These are phyloP conservation scores for Boletales sp. DNA, from an alignment of 768 basidiomycete species.

Conservation along the genomic window DNA sequence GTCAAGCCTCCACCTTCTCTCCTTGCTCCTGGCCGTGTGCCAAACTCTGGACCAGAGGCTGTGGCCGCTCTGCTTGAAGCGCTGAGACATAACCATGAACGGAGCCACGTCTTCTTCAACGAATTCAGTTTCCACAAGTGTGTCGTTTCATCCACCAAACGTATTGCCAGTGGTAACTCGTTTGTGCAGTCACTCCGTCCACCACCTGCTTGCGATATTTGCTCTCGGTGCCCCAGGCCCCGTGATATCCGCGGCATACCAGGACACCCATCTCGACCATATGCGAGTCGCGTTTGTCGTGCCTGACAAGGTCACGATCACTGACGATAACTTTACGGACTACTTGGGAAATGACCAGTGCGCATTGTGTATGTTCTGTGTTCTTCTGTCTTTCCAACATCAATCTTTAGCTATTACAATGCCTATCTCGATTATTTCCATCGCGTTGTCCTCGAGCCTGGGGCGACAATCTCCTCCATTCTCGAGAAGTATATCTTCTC, in stretches of 20 bases:
- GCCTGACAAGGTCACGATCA: constrained; percentile 22
- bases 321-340: constrained; percentile 21
- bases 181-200: constrained; percentile 49
- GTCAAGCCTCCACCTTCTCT: constrained; percentile 29
- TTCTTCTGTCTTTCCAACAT: not conserved
- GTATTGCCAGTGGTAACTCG: not conserved
- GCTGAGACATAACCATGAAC: constrained; percentile 50
- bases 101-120: constrained; percentile 55
- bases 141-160: not conserved
- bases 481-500: constrained; percentile 68
- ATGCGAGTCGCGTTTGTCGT: constrained; percentile 33
- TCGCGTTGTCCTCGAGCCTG: constrained; percentile 26
- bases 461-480: constrained; percentile 29
- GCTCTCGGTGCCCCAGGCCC: constrained; percentile 50
- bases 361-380: not conserved
- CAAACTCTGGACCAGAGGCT: constrained; percentile 38
- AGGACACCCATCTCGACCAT: constrained; percentile 36
- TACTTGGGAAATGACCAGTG: constrained; percentile 31
- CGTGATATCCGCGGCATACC: constrained; percentile 41
- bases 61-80: constrained; percentile 36
- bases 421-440: constrained; percentile 33
- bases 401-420: constrained; percentile 25
- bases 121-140: constrained; percentile 32
- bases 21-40: constrained; percentile 35
- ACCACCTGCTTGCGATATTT: constrained; percentile 58